Evolutionary conservation across 108 stramenopile genomes (phyloP), one percentile per base, ranked within the genome.

Genomic region (Skeletonema costatum): DNA sequence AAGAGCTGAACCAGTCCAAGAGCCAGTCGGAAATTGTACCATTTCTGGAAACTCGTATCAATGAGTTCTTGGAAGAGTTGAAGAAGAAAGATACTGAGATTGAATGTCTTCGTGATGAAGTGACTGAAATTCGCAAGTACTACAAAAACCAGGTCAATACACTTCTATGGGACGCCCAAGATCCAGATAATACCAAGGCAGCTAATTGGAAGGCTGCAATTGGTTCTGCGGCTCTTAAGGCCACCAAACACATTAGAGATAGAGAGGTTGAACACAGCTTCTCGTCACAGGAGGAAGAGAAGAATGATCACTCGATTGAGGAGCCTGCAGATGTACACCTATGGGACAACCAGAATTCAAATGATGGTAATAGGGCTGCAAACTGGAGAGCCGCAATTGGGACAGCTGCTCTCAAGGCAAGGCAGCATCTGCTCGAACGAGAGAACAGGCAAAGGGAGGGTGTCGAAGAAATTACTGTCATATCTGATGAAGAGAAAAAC

Each of bases 21-120:
- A 56, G 53, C 8, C 16, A 56, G 9, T 56, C 53, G 1, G 53
- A 56, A 56, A 56, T 56, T 21, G 53, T 56, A 25, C 53, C 53
- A 1, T 56, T 56, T 25, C 53, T 56, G 4, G 53, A 56, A 25
- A 25, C 53, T 10, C 53, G 53, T 2, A 56, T 56, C 25, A 56
- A 56, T 56, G 53, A 56, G 8, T 56, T 56, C 25, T 29, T 56
- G 53, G 53, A 25, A 10, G 53, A 56, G 10, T 56, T 56, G 53
- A 56, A 56, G 53, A 56, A 25, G 25, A 56, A 56, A 56, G 53
- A 56, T 56, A 56, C 25, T 2, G 53, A 56, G 53, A 56, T 56
- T 56, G 53, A 56, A 29, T 56, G 53, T 10, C 53, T 56, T 25
- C 53, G 53, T 56, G 53, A 56, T 25, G 53, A 56, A n/a, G 53